Percentiles rank a stretch among this genome's conserved stretches.
These are phyloP conservation scores for Golubevia pallescens DNA, from an alignment of 1,284 basidiomycete species.

Conservation along the genomic window DNA sequence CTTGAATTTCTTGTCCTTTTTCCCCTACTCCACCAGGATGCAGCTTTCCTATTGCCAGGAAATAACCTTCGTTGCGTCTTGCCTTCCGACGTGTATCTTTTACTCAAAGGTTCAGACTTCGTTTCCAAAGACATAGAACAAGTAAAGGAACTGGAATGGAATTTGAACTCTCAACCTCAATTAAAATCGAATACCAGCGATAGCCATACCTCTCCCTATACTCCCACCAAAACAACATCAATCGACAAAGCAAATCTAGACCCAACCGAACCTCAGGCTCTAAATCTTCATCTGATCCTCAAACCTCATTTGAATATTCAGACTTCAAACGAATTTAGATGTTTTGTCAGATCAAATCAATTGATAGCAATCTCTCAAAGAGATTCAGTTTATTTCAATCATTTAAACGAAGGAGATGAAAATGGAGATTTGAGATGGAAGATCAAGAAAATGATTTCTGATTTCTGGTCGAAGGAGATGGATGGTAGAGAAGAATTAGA, in stretches of 20 bases:
- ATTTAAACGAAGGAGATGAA: slow-evolving; percentile 18
- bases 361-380: slow-evolving; percentile 51
- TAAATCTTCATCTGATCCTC: not conserved
- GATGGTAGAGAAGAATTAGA: not conserved
- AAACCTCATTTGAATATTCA: not conserved
- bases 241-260: no score
- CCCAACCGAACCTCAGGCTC: no score
- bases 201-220: no score
- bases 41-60: slow-evolving; percentile 55
- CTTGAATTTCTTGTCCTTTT: no score
- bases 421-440: slow-evolving; percentile 5
- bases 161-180: no score
- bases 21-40: slow-evolving; percentile 22
- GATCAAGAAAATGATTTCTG: slow-evolving; percentile 15
- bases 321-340: slow-evolving; percentile 41
- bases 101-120: slow-evolving; percentile 58
- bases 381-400: slow-evolving; percentile 48
- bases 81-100: slow-evolving; percentile 56
- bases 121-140: slow-evolving; percentile 47
- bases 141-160: slow-evolving; percentile 18
- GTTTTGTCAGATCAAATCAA: slow-evolving; percentile 35
- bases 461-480: slow-evolving; percentile 17
- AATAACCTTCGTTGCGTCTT: slow-evolving; percentile 39
- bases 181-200: no score
- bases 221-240: no score